phyloP scores from a whole-genome alignment of 1,284 basidiomycete species.

The Ceratobasidium sp. region DNA sequence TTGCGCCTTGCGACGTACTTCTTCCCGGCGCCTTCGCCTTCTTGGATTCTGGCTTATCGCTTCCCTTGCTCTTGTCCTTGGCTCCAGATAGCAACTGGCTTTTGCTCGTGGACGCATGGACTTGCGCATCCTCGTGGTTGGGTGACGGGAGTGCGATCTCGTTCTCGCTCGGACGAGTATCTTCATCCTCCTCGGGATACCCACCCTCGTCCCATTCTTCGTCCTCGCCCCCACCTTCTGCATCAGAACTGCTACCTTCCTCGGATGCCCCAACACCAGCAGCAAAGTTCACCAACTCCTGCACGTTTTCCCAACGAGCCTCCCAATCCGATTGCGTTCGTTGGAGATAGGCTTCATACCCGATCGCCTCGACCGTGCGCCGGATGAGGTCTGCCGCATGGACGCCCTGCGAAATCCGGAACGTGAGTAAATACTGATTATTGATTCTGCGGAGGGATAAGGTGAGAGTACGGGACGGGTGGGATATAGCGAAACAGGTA shows the following conservation, averaged over 20 bases:
- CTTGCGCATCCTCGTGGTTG: too few relatives aligned
- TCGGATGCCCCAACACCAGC: slow-evolving; percentile 55
- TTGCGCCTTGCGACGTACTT: slow-evolving; percentile 2
- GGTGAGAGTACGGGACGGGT: not conserved
- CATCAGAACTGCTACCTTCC: not conserved
- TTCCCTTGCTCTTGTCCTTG: slow-evolving; percentile 32
- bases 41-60: slow-evolving; percentile 39
- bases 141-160: too few relatives aligned
- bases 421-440: slow-evolving; percentile 9
- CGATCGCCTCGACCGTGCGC: slow-evolving; percentile 66
- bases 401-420: slow-evolving; percentile 59
- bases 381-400: slow-evolving; percentile 75
- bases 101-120: not conserved
- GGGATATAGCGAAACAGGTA: not conserved
- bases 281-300: slow-evolving; percentile 82
- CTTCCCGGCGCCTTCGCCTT: too few relatives aligned
- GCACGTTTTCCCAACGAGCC: slow-evolving; percentile 85
- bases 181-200: slow-evolving; percentile 19
- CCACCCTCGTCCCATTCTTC: slow-evolving; percentile 27
- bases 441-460: not conserved
- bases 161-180: too few relatives aligned
- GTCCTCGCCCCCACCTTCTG: not conserved
- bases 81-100: not conserved
- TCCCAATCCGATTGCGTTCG: slow-evolving; percentile 79
- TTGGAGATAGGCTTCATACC: slow-evolving; percentile 77